phyloP scores from a whole-genome alignment of 2,329 filamentous ascomycete species.

The Colletotrichum salicis region DNA sequence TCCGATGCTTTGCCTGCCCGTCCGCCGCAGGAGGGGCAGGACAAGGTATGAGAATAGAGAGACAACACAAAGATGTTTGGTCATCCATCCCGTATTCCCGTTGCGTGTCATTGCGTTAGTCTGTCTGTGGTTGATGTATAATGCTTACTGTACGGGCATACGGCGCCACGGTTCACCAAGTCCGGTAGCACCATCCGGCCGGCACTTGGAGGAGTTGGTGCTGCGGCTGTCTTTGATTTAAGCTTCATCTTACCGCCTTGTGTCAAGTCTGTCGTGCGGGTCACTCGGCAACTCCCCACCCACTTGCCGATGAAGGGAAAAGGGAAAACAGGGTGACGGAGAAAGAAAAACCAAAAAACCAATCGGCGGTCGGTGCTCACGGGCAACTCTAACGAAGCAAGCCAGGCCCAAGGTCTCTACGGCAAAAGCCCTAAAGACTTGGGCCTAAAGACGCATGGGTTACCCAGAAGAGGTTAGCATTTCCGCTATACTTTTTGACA shows the following conservation, averaged over 20 bases:
- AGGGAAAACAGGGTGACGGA: neutral
- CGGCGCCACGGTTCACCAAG: neutral
- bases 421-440: neutral
- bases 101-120: neutral
- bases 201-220: neutral
- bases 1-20: neutral
- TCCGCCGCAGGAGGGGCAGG: too few species aligned
- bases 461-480: neutral
- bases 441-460: neutral
- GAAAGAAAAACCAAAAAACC: neutral
- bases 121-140: neutral
- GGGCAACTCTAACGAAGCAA: neutral
- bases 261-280: neutral
- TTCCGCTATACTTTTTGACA: neutral
- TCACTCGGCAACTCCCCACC: neutral
- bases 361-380: neutral
- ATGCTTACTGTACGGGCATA: neutral
- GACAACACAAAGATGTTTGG: neutral
- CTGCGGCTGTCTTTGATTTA: neutral
- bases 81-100: neutral
- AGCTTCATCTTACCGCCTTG: slow-evolving; percentile 4
- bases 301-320: neutral
- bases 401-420: neutral
- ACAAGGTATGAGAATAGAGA: neutral
- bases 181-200: neutral